Conservation (phyloP, 371 early-diverging fungal species). For the Apophysomyces trapeziformis region DNA sequence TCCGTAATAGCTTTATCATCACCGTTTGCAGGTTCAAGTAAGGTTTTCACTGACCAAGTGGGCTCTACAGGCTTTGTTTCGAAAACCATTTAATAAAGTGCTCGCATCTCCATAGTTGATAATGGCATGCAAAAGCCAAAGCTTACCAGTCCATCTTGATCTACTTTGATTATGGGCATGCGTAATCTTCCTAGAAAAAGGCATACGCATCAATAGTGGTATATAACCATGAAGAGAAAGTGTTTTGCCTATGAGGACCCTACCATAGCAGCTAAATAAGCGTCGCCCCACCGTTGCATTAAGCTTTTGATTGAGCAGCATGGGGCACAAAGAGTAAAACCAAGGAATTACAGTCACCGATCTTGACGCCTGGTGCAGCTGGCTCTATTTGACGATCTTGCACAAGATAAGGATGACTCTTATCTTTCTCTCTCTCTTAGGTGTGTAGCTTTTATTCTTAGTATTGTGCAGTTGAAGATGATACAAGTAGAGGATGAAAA, state of each 20-base stretch:
- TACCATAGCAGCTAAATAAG: neutral
- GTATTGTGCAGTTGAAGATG: too few relatives aligned
- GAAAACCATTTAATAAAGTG: neutral
- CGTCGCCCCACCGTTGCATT: neutral
- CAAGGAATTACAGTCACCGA: too few relatives aligned
- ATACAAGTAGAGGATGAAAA: too few relatives aligned
- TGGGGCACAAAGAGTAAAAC: neutral
- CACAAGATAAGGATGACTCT: too few relatives aligned
- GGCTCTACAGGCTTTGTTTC: conserved; percentile 29
- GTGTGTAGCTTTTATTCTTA: too few relatives aligned
- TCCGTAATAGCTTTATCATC: conserved; percentile 29
- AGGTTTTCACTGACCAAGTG: conserved; percentile 36
- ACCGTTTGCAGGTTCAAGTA: conserved; percentile 19
- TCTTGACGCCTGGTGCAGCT: too few relatives aligned
- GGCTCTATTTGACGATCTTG: too few relatives aligned
- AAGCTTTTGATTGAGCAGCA: neutral
- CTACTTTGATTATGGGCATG: neutral
- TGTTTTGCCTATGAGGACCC: neutral
- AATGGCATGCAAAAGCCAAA: neutral
- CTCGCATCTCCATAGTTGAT: neutral
- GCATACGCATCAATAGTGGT: neutral
- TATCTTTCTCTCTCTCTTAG: too few relatives aligned
- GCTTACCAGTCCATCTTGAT: conserved; percentile 7
- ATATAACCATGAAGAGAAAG: neutral
- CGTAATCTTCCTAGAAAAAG: neutral